phyloP scores from a whole-genome alignment of 2,329 filamentous ascomycete genomes.

The Pseudogymnoascus destructans region DNA sequence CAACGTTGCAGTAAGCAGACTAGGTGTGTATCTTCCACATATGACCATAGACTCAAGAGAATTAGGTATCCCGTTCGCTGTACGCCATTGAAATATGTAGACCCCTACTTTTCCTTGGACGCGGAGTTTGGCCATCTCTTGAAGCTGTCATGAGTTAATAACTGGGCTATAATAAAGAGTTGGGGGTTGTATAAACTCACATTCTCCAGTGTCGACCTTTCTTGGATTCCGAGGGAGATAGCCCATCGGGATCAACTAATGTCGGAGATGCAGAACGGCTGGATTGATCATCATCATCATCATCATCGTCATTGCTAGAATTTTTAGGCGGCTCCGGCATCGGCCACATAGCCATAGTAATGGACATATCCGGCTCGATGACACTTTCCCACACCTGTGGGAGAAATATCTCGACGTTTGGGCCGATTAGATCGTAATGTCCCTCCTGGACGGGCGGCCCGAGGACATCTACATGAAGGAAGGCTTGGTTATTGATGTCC shows the following conservation, averaged over 20 bases:
- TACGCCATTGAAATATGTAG: background rate
- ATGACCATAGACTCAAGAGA: background rate
- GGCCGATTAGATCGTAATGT: constrained; percentile 60
- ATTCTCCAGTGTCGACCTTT: background rate
- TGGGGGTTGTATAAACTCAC: background rate
- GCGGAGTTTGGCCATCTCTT: background rate
- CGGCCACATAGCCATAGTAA: constrained; percentile 51
- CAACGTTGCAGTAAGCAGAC: background rate
- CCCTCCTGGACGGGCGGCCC: constrained; percentile 61
- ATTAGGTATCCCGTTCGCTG: no score
- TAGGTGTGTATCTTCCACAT: background rate
- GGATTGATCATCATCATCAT: background rate
- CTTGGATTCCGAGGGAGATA: background rate
- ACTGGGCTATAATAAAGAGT: background rate
- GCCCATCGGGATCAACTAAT: background rate
- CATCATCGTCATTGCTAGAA: background rate
- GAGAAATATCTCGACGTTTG: constrained; percentile 62
- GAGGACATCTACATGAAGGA: constrained; percentile 59
- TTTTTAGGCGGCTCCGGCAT: constrained; percentile 31
- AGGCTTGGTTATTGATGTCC: constrained; percentile 70
- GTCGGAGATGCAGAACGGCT: background rate
- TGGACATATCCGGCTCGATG: constrained; percentile 59
- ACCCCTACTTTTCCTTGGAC: background rate
- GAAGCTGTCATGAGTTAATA: background rate
- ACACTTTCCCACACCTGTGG: constrained; percentile 66